Evolutionary conservation across 108 stramenopile genomes (phyloP), one percentile per base, ranked within the genome.

Genomic region (Epithemia pelagica): DNA sequence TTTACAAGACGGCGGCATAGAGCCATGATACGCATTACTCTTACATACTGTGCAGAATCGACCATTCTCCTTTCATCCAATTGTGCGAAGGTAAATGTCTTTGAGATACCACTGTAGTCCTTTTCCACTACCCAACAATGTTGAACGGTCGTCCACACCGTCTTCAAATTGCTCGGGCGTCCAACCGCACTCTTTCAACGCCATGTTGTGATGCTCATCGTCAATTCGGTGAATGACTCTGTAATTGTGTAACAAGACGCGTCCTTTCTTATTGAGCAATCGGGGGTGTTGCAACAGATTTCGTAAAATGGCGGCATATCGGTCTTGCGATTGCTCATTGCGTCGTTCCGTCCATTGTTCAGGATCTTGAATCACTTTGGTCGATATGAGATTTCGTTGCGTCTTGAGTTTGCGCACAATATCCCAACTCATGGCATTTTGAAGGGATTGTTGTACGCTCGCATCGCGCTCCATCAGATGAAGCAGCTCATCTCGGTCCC

Each of bases 381-480:
- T 67, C 0, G 79, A 62, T n/a, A 89, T 58, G 66, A 87, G 61
- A 22, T 64, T 64, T 46, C 92, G 71, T 70, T 94, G 92, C 0
- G 62, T 64, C 67, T 94, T 94, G 19, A 94, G 69, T 66, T 94
- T 94, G 33, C 87, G 85, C 0, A 94, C 86, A 72, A 94, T 87
- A 71, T 94, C 92, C 89, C 89, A 94, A 62, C 75, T 78, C 54
- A 94, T 61, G 27, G 76, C 77, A 0, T 87, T 82, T 75, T 89
- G 85, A 54, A 94, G 54, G 10, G 89, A 68, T 10, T 78, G 80
- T 25, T 74, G 75, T 27, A 90, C 62, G 59, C 58, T 33, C 30
- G 77, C 76, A 63, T 87, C 76, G 23, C 67, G 22, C 28, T 81
- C 75, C 54, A 90, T 54, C 24, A 93, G 63, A 52, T 82, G 70